A percentile compares a stretch with the other conserved stretches of the same genome.
phyloP scores from a whole-genome alignment of 257 asterid genomes.

The Asclepias syriaca region DNA sequence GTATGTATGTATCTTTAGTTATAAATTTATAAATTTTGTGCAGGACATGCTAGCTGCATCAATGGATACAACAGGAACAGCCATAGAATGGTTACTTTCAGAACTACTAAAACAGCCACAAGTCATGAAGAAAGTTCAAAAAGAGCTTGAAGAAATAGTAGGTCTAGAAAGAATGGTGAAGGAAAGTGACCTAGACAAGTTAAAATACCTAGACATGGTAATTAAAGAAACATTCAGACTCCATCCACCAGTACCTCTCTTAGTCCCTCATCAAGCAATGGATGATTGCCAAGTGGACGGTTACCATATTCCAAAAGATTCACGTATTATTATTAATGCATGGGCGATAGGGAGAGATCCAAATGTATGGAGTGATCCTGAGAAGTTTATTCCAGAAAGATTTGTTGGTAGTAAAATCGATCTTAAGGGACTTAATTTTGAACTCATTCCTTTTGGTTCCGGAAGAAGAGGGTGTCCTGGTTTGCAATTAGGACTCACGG shows the following conservation, averaged over 20 bases:
- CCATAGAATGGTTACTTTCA: conserved; percentile 9
- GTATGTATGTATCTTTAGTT: too few species aligned
- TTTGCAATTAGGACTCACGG: neutral
- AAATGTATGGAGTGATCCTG: neutral
- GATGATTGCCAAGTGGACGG: conserved; percentile 10
- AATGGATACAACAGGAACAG: conserved; percentile 11
- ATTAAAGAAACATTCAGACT: conserved; percentile 9
- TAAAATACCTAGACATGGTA: conserved; percentile 9
- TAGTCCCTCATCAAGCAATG: conserved; percentile 11
- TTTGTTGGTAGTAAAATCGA: neutral
- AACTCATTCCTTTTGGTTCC: neutral
- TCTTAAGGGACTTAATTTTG: neutral
- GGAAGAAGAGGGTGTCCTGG: conserved; percentile 3
- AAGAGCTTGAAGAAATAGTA: conserved; percentile 1
- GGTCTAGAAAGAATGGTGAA: conserved; percentile 7
- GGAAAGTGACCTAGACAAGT: neutral
- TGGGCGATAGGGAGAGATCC: conserved; percentile 1
- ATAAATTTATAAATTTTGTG: too few species aligned
- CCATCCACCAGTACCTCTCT: conserved; percentile 7
- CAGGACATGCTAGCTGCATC: conserved; percentile 13
- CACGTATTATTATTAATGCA: neutral
- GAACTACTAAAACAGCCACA: neutral
- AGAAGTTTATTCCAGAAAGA: neutral
- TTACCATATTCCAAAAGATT: neutral
- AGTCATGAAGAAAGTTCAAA: conserved; percentile 9